Percentiles rank a stretch among this genome's conserved stretches.
Conservation (phyloP, 352 stramenopile species). For the Thraustochytrium striatum region DNA sequence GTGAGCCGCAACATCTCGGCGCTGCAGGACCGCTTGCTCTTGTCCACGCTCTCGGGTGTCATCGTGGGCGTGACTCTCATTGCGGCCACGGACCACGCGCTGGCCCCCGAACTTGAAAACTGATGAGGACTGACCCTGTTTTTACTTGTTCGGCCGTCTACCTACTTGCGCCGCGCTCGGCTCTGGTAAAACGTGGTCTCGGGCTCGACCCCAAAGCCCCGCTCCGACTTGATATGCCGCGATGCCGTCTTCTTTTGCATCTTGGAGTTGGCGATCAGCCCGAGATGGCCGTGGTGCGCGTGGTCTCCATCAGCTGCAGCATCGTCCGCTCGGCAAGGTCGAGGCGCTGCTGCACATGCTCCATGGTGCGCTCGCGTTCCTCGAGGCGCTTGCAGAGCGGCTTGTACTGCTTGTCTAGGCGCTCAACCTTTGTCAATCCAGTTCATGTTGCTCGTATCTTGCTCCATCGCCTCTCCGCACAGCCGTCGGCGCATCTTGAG, state of each 20-base stretch:
- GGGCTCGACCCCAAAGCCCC: constrained; percentile 39
- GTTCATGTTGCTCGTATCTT: constrained; percentile 2
- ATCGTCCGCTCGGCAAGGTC: constrained; percentile 37
- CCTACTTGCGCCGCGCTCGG: background rate
- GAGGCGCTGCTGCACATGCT: background rate
- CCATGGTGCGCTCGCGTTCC: constrained; percentile 39
- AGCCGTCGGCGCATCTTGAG: constrained; percentile 16
- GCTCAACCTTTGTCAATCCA: constrained; percentile 47
- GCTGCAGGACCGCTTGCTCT: background rate
- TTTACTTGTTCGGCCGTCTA: background rate
- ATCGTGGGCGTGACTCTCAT: background rate
- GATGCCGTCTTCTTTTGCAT: constrained; percentile 40
- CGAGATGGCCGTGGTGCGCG: constrained; percentile 1
- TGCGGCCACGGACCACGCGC: background rate
- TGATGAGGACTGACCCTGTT: background rate
- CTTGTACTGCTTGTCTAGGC: constrained; percentile 29
- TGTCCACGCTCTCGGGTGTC: background rate
- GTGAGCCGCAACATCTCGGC: background rate
- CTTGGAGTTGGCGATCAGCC: constrained; percentile 20
- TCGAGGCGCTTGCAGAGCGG: constrained; percentile 21
- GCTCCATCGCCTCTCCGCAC: constrained; percentile 29
- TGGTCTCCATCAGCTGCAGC: constrained; percentile 20
- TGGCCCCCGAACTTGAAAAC: background rate
- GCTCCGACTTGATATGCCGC: background rate
- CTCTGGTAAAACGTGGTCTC: constrained; percentile 39